Conservation (phyloP, 345 rosid species). For the Balakata baccata region DNA sequence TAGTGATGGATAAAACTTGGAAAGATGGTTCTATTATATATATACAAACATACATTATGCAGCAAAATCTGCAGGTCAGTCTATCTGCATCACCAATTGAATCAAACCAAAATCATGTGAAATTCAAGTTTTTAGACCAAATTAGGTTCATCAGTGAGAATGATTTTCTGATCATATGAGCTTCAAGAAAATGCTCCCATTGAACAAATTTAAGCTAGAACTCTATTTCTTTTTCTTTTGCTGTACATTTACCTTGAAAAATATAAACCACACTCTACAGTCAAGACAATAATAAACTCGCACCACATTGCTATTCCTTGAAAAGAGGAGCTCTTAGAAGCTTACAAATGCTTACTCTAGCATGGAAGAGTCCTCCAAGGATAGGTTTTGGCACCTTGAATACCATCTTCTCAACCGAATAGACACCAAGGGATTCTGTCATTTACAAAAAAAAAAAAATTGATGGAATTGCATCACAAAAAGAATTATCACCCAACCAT, state of each 20-base stretch:
- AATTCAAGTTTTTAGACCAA: too few species aligned
- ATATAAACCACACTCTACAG: neutral
- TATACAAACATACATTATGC: too few species aligned
- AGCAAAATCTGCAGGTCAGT: too few species aligned
- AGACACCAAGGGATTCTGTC: neutral
- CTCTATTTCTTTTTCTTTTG: neutral
- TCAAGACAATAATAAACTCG: neutral
- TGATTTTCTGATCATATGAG: neutral
- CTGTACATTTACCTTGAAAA: neutral
- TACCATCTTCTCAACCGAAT: neutral
- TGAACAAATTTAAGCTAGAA: neutral
- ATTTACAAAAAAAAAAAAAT: neutral
- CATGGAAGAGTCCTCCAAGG: neutral
- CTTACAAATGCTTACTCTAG: neutral
- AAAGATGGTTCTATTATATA: too few species aligned
- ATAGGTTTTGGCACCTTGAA: too few species aligned
- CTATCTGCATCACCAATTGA: neutral
- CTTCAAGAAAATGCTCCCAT: neutral
- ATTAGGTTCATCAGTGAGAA: too few species aligned
- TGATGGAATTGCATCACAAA: conserved; percentile 5
- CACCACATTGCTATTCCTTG: neutral
- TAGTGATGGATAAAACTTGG: too few species aligned
- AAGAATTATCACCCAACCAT: neutral
- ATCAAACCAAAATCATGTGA: neutral
- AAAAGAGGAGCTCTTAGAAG: neutral